phyloP scores from a whole-genome alignment of 2,329 filamentous ascomycete genomes.

The Pseudocercospora musae region DNA sequence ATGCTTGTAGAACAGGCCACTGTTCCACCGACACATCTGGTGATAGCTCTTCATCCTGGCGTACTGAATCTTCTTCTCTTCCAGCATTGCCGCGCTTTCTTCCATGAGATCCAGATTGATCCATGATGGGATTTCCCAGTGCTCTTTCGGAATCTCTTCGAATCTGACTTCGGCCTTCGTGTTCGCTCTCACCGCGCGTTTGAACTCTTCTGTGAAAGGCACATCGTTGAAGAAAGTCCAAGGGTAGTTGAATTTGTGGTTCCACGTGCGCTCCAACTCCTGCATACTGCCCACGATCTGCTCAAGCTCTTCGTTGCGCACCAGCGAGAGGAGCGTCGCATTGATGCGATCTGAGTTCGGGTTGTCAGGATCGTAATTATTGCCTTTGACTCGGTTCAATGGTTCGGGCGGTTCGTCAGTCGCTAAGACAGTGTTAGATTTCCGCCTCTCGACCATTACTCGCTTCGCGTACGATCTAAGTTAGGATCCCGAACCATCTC shows the following conservation, averaged over 20 bases:
- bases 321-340: conserved; percentile 85
- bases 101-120: conserved; percentile 83
- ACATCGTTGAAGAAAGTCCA: conserved; percentile 99
- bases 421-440: conserved; percentile 9
- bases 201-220: conserved; percentile 91
- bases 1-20: conserved; percentile 95
- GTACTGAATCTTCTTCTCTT: conserved; percentile 86
- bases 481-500: conserved; percentile 78
- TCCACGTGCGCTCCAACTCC: conserved; percentile 93
- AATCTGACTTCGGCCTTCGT: conserved; percentile 89
- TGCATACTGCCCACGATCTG: conserved; percentile 84
- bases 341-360: conserved; percentile 80
- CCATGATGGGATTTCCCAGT: conserved; percentile 90
- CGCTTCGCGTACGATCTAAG: conserved; percentile 66
- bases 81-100: conserved; percentile 78
- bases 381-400: conserved; percentile 64
- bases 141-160: conserved; percentile 86
- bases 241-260: conserved; percentile 98
- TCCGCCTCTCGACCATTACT: not conserved
- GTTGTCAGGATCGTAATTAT: conserved; percentile 75
- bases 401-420: conserved; percentile 79
- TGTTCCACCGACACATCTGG: conserved; percentile 99
- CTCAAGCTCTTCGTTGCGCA: conserved; percentile 83
- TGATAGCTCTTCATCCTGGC: conserved; percentile 87
- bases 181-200: conserved; percentile 69